Conservation (phyloP, 2,329 filamentous ascomycete genomes). For the Calonectria multiphialidica region DNA sequence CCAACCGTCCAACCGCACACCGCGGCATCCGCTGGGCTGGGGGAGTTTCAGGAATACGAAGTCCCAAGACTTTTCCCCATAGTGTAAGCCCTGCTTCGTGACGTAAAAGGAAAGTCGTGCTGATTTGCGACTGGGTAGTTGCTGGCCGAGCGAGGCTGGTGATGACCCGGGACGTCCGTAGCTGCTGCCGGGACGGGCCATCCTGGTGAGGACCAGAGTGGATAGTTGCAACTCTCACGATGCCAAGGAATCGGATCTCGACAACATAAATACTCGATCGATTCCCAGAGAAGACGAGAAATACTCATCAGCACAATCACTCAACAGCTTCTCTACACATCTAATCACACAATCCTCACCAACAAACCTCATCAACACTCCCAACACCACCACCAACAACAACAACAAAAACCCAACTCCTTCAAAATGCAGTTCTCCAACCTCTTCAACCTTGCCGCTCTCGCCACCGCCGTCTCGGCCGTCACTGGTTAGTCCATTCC, state of each 20-base stretch:
- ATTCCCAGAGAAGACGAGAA: background rate
- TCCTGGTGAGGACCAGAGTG: background rate
- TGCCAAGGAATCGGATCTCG: background rate
- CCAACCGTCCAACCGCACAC: background rate
- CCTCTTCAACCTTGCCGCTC: slow-evolving; percentile 54
- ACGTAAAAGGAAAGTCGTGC: background rate
- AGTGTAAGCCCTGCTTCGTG: slow-evolving; percentile 40
- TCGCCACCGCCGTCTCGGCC: slow-evolving; percentile 52
- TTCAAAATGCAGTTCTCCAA: slow-evolving; percentile 50
- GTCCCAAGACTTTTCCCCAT: background rate
- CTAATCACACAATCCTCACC: background rate
- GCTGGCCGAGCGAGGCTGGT: background rate
- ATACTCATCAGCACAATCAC: background rate
- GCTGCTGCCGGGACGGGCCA: background rate
- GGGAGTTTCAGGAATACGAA: slow-evolving; percentile 4
- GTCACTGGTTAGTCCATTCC: slow-evolving; percentile 44
- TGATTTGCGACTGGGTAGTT: background rate
- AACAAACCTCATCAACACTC: background rate
- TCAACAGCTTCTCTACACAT: background rate
- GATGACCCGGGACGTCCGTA: slow-evolving; percentile 1
- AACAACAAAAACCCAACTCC: background rate
- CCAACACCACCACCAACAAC: background rate
- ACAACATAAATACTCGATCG: background rate
- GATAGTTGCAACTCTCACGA: background rate
- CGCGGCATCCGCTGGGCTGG: background rate